A percentile compares a stretch with the other conserved stretches of the same genome.
Evolutionary conservation across 1,284 basidiomycete species (phyloP).

Genomic region (Meira nashicola): DNA sequence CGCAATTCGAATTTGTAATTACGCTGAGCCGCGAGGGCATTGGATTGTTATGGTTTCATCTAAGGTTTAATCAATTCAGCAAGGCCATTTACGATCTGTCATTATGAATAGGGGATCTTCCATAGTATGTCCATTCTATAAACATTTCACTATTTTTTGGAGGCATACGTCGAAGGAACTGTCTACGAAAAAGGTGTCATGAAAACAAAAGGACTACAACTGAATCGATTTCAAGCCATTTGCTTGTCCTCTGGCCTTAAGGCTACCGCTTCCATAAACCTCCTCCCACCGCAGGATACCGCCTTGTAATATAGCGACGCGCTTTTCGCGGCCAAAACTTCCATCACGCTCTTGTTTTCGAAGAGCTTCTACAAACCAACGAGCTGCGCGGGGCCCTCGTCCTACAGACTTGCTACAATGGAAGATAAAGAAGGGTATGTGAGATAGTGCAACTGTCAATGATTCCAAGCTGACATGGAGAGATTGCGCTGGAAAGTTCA

Average conservation of each 20-base stretch:
- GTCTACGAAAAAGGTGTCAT: not conserved
- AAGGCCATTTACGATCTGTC: not conserved
- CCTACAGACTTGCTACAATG: slow-evolving; percentile 50
- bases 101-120: not conserved
- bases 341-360: slow-evolving; percentile 19
- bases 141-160: not conserved
- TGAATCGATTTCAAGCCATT: slow-evolving; percentile 25
- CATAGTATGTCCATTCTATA: not conserved
- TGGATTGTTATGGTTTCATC: not conserved
- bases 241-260: slow-evolving; percentile 25
- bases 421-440: slow-evolving; percentile 45
- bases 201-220: slow-evolving; percentile 12
- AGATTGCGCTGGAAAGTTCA: slow-evolving; percentile 54
- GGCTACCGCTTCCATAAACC: slow-evolving; percentile 21
- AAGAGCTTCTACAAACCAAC: slow-evolving; percentile 47
- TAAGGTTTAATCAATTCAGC: not conserved
- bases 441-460: slow-evolving; percentile 39
- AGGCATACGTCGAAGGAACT: not conserved
- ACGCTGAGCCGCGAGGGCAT: no score
- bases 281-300: slow-evolving; percentile 41
- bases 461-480: slow-evolving; percentile 46
- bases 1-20: not conserved
- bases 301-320: slow-evolving; percentile 40
- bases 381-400: slow-evolving; percentile 40
- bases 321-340: slow-evolving; percentile 13